Evolutionary conservation across 306 rosid genomes (phyloP).

Genomic region (Potentilla sterilis): DNA sequence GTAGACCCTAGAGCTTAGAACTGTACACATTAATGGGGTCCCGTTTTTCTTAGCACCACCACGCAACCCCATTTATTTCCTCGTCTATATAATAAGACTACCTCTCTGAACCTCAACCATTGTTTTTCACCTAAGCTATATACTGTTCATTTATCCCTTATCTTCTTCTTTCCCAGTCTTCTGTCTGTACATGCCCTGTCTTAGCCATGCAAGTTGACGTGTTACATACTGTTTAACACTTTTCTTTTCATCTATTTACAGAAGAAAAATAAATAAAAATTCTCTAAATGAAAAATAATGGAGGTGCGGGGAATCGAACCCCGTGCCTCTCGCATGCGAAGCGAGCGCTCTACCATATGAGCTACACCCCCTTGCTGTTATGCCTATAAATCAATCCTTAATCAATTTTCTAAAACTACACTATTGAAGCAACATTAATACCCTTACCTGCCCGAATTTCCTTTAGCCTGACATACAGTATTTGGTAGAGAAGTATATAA

Average conservation of each 20-base stretch:
- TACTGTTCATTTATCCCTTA: slow-evolving; percentile 52
- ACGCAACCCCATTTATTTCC: slow-evolving; percentile 37
- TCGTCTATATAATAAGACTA: not conserved
- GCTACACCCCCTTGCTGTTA: slow-evolving; percentile 53
- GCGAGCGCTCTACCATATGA: slow-evolving; percentile 76
- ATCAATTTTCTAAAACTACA: too few relatives aligned
- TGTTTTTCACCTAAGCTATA: slow-evolving; percentile 7
- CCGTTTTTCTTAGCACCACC: slow-evolving; percentile 31
- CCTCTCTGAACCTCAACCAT: slow-evolving; percentile 11
- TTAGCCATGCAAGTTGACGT: too few relatives aligned
- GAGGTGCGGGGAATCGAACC: slow-evolving; percentile 99
- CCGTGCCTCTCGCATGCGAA: slow-evolving; percentile 89
- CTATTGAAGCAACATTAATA: too few relatives aligned
- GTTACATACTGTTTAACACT: too few relatives aligned
- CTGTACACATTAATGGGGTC: slow-evolving; percentile 12
- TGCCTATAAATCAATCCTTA: not conserved
- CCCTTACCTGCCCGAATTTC: not conserved
- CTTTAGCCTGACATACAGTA: too few relatives aligned
- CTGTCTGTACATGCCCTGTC: slow-evolving; percentile 14
- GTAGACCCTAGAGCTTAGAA: not conserved
- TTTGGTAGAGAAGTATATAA: too few relatives aligned
- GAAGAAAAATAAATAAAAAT: too few relatives aligned
- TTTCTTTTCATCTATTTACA: too few relatives aligned
- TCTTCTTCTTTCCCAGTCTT: slow-evolving; percentile 14
- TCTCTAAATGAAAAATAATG: slow-evolving; percentile 5